Percentiles rank a stretch among this genome's conserved stretches.
phyloP scores from a whole-genome alignment of 2,329 filamentous ascomycete species.

The Phyllosticta capitalensis region DNA sequence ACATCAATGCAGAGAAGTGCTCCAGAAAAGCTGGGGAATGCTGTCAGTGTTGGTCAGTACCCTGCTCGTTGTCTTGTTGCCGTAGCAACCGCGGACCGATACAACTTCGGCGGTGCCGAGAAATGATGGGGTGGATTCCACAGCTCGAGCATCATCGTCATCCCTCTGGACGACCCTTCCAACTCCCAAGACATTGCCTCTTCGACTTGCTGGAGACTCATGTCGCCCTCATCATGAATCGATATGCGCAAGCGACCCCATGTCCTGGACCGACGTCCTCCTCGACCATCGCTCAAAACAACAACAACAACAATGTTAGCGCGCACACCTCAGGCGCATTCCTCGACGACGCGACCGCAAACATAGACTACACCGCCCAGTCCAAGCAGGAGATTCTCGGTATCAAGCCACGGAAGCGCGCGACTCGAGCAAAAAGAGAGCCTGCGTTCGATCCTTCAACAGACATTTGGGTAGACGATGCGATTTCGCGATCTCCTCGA shows the following conservation, averaged over 20 bases:
- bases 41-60: neutral
- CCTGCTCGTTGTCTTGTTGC: neutral
- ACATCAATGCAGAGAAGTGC: neutral
- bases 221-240: constrained; percentile 20
- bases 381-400: constrained; percentile 21
- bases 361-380: constrained; percentile 31
- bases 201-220: neutral
- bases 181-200: neutral
- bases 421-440: constrained; percentile 16
- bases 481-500: constrained; percentile 22
- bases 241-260: constrained; percentile 26
- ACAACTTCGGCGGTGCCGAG: neutral
- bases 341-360: constrained; percentile 23
- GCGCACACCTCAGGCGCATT: neutral
- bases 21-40: neutral
- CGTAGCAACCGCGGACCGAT: neutral
- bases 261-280: constrained; percentile 24
- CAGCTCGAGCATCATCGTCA: neutral
- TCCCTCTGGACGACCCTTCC: neutral
- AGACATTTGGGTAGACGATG: constrained; percentile 29
- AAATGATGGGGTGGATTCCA: neutral
- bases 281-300: neutral
- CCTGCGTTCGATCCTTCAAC: constrained; percentile 22
- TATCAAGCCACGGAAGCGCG: constrained; percentile 25
- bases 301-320: neutral